Percentiles rank a stretch among this genome's conserved stretches.
Evolutionary conservation across 1,139 yeast genomes (phyloP).

Genomic region (Kluyveromyces sp.): DNA sequence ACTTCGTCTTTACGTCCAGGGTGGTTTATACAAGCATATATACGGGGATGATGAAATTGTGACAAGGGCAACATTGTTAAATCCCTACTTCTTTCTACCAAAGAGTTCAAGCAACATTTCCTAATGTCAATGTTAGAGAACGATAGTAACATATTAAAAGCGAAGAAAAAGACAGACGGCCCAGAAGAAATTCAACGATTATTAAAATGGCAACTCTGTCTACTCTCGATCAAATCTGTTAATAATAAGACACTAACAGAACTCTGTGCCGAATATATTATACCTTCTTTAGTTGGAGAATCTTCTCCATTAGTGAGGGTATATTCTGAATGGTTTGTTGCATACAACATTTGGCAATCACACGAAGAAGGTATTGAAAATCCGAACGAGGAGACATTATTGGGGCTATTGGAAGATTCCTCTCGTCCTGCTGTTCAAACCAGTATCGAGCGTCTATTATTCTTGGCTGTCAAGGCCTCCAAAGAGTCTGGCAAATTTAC

Average conservation of each 20-base stretch:
- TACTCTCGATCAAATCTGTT: slow-evolving; percentile 32
- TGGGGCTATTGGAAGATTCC: slow-evolving; percentile 28
- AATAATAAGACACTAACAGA: slow-evolving; percentile 14
- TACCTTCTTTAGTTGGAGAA: slow-evolving; percentile 41
- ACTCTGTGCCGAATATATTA: slow-evolving; percentile 20
- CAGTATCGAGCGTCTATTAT: slow-evolving; percentile 54
- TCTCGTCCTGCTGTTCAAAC: slow-evolving; percentile 48
- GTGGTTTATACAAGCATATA: slow-evolving; percentile 38
- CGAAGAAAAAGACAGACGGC: slow-evolving; percentile 54
- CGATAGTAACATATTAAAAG: slow-evolving; percentile 38
- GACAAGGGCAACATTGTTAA: slow-evolving; percentile 46
- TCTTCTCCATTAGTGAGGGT: slow-evolving; percentile 71
- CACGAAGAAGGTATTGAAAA: slow-evolving; percentile 25
- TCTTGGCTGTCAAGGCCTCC: slow-evolving; percentile 42
- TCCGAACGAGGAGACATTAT: slow-evolving; percentile 26
- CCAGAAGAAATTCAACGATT: slow-evolving; percentile 62
- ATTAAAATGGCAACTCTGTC: slow-evolving; percentile 46
- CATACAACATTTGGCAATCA: slow-evolving; percentile 32
- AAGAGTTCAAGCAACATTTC: slow-evolving; percentile 34
- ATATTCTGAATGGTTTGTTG: slow-evolving; percentile 72
- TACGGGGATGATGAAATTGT: slow-evolving; percentile 59
- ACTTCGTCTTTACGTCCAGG: slow-evolving; percentile 13
- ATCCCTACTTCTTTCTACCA: slow-evolving; percentile 35
- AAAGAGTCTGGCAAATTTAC: slow-evolving; percentile 13
- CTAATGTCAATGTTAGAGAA: slow-evolving; percentile 39